Evolutionary conservation across 331 rosid species (phyloP), one percentile per base, ranked within the genome.

Genomic region (Quercus phellos): DNA sequence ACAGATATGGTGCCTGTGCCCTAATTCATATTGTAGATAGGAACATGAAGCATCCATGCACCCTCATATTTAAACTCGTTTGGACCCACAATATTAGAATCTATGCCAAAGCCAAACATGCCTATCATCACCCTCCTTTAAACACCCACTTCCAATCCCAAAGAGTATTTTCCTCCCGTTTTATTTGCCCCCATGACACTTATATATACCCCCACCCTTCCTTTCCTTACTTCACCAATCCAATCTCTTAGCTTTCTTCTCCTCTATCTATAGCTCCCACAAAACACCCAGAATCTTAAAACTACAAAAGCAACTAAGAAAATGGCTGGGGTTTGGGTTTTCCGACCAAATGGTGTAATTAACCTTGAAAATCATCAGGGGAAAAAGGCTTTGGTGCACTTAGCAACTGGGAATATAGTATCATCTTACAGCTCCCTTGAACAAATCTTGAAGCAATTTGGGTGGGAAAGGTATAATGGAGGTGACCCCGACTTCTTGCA

Each of bases 251-350:
- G 24, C 54, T 27, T 43, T 26, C 14, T 58, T 19, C 54, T 43
- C 61, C 53, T 32, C 22, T 10, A 68, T 43, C 75, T 21, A 2
- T 8, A 43, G 19, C 4, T 6, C 64, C 46, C 13, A 46, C 42
- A 73, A 22, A 30, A 53, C 6, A 14, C 32, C 26, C 70, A 42
- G 10, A 30, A 38, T 38, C 46, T 0, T 3, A 22, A 2, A 35
- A 30, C 8, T 4, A 8, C 38, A 80, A 85, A 55, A 18, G 68
- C 19, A 63, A 6, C 18, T 5, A 5, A 7, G 4, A 74, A 19
- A 51, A 94, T 92, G 99, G 84, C 99, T 0, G 99, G 99, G 4
- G 99, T 95, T 61, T 95, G 97, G 99, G 82, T 85, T n/a, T 95
- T 95, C 85, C 82, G 84, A 74, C 32, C n/a, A 12, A 86, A 92